Evolutionary conservation across 495 filamentous ascomycete genomes (phyloP).

Genomic region (Lasiosphaeria ovina): DNA sequence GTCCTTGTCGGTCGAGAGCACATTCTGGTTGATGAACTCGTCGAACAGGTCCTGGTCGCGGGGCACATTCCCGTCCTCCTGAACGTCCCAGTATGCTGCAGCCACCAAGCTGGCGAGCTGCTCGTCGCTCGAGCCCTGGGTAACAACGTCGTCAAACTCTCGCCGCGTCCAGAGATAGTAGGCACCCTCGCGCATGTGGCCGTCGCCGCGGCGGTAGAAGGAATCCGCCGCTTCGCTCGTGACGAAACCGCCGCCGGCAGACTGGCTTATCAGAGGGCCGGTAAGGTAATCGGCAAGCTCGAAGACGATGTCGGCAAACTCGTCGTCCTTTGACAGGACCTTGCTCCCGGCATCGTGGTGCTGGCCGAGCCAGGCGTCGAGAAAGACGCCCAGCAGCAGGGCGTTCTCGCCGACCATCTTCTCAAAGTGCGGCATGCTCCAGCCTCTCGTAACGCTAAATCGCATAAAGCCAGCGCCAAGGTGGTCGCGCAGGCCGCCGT

Average conservation of each 20-base stretch:
- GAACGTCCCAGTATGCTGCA: constrained; percentile 82
- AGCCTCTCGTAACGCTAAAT: constrained; percentile 87
- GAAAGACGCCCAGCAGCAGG: constrained; percentile 79
- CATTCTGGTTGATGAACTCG: constrained; percentile 86
- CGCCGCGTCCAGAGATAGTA: constrained; percentile 94
- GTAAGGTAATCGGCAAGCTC: constrained; percentile 84
- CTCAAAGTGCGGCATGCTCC: constrained; percentile 93
- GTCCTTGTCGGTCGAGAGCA: constrained; percentile 49
- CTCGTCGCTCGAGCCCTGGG: constrained; percentile 31
- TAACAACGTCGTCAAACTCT: constrained; percentile 79
- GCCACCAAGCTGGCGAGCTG: constrained; percentile 68
- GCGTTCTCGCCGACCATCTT: constrained; percentile 98
- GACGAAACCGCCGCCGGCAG: constrained; percentile 70
- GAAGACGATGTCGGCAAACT: constrained; percentile 76
- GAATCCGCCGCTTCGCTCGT: constrained; percentile 93
- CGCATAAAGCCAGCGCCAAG: constrained; percentile 85
- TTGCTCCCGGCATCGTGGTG: constrained; percentile 51
- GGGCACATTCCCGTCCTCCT: constrained; percentile 85
- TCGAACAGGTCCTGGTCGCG: constrained; percentile 83
- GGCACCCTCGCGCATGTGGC: constrained; percentile 87
- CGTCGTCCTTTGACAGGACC: constrained; percentile 29
- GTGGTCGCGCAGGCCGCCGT: constrained; percentile 88
- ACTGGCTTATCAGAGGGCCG: constrained; percentile 60
- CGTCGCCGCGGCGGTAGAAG: constrained; percentile 68
- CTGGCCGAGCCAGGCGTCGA: constrained; percentile 72